Percentiles rank a stretch among this genome's conserved stretches.
phyloP scores from a whole-genome alignment of 306 rosid genomes.

The Cucurbita ficifolia region DNA sequence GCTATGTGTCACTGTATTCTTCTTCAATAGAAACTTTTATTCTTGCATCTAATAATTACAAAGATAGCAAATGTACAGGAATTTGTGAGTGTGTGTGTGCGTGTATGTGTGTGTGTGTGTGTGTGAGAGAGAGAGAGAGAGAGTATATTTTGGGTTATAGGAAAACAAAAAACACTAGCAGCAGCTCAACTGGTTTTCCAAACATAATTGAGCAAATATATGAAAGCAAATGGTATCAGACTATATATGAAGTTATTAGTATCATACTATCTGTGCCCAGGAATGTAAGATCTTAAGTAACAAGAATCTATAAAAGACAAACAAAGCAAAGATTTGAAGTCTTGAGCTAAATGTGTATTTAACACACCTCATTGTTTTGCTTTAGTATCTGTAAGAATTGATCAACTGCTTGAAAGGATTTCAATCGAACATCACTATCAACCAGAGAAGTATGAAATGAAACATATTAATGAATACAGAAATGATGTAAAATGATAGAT shows the following conservation, averaged over 20 bases:
- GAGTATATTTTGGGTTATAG: background rate
- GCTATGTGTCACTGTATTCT: background rate
- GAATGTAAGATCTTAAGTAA: background rate
- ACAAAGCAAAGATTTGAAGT: background rate
- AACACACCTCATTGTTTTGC: constrained; percentile 70
- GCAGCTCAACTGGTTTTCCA: background rate
- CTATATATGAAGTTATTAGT: background rate
- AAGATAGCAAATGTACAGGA: background rate
- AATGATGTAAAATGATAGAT: background rate
- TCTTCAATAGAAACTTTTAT: background rate
- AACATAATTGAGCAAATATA: background rate
- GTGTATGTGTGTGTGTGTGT: background rate
- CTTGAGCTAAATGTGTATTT: constrained; percentile 5
- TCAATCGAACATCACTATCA: constrained; percentile 76
- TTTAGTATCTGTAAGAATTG: constrained; percentile 74
- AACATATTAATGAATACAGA: background rate
- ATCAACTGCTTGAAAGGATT: constrained; percentile 93
- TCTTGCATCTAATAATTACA: background rate
- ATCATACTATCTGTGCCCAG: background rate
- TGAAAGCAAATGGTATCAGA: background rate
- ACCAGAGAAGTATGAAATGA: constrained; percentile 13
- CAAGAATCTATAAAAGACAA: background rate
- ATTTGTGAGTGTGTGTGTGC: background rate
- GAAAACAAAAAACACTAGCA: background rate
- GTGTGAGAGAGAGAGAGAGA: background rate